A percentile compares a stretch with the other conserved stretches of the same genome.
Evolutionary conservation across 495 filamentous ascomycete species (phyloP).

Genomic region (Talaromyces ruber): DNA sequence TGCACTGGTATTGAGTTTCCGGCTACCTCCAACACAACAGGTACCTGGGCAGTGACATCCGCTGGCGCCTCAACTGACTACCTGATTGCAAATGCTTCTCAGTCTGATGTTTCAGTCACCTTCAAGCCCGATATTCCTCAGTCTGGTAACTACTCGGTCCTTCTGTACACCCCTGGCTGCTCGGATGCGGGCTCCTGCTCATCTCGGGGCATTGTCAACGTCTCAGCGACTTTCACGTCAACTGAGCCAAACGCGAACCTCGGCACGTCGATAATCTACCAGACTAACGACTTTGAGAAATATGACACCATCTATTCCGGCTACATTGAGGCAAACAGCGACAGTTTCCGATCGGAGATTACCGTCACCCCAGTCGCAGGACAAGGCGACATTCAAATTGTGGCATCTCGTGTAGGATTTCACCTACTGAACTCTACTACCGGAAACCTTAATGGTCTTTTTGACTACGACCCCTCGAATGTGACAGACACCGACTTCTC

Average conservation of each 20-base stretch:
- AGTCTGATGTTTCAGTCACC: conserved; percentile 48
- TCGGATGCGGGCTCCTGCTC: conserved; percentile 65
- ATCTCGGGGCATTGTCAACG: conserved; percentile 66
- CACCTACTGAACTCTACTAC: conserved; percentile 45
- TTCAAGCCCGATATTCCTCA: conserved; percentile 83
- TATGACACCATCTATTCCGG: conserved; percentile 87
- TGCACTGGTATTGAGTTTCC: conserved; percentile 60
- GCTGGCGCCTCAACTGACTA: conserved; percentile 64
- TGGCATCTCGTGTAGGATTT: conserved; percentile 81
- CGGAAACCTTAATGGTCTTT: conserved; percentile 78
- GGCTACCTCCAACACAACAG: conserved; percentile 57
- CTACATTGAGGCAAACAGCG: conserved; percentile 65
- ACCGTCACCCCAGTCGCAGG: conserved; percentile 62
- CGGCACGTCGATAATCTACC: conserved; percentile 49
- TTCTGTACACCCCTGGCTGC: conserved; percentile 88
- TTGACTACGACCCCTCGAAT: conserved; percentile 71
- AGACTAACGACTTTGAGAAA: conserved; percentile 92
- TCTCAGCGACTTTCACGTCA: conserved; percentile 62
- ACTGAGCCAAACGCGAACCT: conserved; percentile 32
- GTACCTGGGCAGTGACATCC: conserved; percentile 61
- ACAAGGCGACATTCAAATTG: conserved; percentile 65
- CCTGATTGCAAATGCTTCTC: conserved; percentile 55
- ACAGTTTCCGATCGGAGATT: conserved; percentile 69
- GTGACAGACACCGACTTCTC: conserved; percentile 54
- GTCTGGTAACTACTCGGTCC: conserved; percentile 81